These are phyloP conservation scores for Melaleuca quinquenervia DNA, from an alignment of 345 rosid genomes.

Conservation along the genomic window DNA sequence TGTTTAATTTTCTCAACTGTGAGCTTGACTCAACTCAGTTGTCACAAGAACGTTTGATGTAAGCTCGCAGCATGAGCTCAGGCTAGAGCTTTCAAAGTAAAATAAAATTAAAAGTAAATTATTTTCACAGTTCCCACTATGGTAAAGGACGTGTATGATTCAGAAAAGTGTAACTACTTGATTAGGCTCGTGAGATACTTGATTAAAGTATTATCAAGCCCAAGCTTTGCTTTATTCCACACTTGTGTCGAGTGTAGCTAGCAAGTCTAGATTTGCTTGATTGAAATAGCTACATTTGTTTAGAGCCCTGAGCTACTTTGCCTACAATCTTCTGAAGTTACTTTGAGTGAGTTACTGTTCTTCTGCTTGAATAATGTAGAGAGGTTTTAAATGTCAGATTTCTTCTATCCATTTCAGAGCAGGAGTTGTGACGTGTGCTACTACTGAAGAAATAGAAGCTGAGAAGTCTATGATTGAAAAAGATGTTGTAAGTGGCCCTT, in stretches of 20 bases:
- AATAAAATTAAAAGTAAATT: neutral
- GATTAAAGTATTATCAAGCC: neutral
- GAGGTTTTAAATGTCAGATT: neutral
- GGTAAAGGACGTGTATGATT: neutral
- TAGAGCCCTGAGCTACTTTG: neutral
- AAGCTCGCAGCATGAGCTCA: neutral
- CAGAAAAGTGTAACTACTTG: neutral
- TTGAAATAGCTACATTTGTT: neutral
- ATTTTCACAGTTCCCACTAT: neutral
- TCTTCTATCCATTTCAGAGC: constrained; percentile 15
- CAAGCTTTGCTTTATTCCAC: neutral
- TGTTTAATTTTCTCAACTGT: neutral
- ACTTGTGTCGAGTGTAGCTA: neutral
- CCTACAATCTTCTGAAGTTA: neutral
- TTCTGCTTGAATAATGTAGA: neutral
- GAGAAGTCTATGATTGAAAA: constrained; percentile 69
- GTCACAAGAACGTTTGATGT: neutral
- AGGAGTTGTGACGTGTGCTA: constrained; percentile 57
- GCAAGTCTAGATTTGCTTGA: neutral
- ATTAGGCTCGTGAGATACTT: neutral
- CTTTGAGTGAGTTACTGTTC: neutral
- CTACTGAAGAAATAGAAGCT: constrained; percentile 85
- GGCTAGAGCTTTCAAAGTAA: neutral
- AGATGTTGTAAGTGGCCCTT: constrained; percentile 49
- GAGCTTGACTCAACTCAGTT: neutral